Percentiles rank a stretch among this genome's conserved stretches.
phyloP scores from a whole-genome alignment of 176 grass and related monocot species.

The Oryza brachyantha region DNA sequence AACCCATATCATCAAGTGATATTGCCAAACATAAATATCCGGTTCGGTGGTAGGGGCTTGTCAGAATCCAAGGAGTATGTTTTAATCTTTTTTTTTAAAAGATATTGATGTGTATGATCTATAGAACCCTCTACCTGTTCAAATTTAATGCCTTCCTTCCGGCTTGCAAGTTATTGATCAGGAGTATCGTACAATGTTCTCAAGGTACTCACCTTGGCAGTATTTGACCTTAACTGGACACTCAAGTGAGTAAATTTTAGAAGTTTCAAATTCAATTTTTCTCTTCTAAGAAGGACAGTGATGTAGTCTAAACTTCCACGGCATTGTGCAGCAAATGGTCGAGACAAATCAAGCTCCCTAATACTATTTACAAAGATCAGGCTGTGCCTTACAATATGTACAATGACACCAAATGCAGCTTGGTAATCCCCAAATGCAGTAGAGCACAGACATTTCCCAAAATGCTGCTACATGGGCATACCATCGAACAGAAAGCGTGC shows the following conservation, averaged over 20 bases:
- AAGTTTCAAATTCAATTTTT: not conserved
- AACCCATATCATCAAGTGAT: not conserved
- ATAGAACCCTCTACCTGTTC: not conserved
- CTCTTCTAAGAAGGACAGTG: not conserved
- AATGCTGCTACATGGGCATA: not conserved
- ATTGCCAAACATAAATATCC: not conserved
- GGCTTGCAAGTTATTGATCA: not conserved
- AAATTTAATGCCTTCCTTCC: not conserved
- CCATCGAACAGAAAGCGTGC: not conserved
- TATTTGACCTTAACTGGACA: not conserved
- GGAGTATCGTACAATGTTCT: not conserved
- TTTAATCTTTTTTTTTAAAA: not conserved
- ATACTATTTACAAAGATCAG: not conserved
- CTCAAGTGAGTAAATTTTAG: not conserved
- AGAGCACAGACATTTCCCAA: not conserved
- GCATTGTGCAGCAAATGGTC: not conserved
- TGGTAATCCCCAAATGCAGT: not conserved
- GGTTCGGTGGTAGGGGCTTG: not conserved
- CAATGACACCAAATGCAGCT: not conserved
- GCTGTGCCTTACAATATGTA: not conserved
- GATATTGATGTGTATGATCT: not conserved
- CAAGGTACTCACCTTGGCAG: not conserved
- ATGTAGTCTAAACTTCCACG: not conserved
- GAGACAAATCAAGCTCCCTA: not conserved
- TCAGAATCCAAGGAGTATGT: not conserved